Conservation (phyloP, 1,284 basidiomycete species). For the Hemileia vastatrix region DNA sequence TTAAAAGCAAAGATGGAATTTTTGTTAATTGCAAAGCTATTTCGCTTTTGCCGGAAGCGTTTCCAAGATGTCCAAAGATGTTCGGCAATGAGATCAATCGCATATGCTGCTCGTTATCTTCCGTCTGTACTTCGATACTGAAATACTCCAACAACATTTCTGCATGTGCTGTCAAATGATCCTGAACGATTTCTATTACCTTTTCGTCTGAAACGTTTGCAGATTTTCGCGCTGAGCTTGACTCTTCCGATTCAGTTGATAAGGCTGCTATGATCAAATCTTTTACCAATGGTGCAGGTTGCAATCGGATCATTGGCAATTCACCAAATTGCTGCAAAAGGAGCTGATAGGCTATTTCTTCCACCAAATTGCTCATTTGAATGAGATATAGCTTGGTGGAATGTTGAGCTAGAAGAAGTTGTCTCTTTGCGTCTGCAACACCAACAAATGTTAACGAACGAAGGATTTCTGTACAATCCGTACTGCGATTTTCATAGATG, state of each 20-base stretch:
- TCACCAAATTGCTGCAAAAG: too few species aligned
- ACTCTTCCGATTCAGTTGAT: slow-evolving; percentile 54
- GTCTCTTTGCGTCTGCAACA: slow-evolving; percentile 65
- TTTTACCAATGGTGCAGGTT: too few species aligned
- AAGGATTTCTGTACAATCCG: too few species aligned
- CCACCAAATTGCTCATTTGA: too few species aligned
- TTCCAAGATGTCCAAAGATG: slow-evolving; percentile 69
- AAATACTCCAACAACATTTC: slow-evolving; percentile 94
- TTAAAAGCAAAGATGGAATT: slow-evolving; percentile 23
- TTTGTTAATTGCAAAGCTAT: slow-evolving; percentile 66
- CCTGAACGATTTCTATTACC: slow-evolving; percentile 55
- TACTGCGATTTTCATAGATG: too few species aligned
- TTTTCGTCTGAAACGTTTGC: slow-evolving; percentile 50
- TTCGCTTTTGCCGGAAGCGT: too few species aligned
- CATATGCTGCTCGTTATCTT: slow-evolving; percentile 60
- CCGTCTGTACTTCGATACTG: slow-evolving; percentile 57
- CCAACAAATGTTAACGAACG: slow-evolving; percentile 85
- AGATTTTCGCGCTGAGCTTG: too few species aligned
- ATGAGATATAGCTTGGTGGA: slow-evolving; percentile 78
- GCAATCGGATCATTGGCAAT: too few species aligned
- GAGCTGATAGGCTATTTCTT: too few species aligned
- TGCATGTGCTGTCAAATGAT: slow-evolving; percentile 49
- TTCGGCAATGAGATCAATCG: slow-evolving; percentile 74
- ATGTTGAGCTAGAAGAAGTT: slow-evolving; percentile 74
- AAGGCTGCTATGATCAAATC: too few species aligned